Percentiles rank a stretch among this genome's conserved stretches.
phyloP scores from a whole-genome alignment of 306 rosid species.

The Castanopsis chinensis region DNA sequence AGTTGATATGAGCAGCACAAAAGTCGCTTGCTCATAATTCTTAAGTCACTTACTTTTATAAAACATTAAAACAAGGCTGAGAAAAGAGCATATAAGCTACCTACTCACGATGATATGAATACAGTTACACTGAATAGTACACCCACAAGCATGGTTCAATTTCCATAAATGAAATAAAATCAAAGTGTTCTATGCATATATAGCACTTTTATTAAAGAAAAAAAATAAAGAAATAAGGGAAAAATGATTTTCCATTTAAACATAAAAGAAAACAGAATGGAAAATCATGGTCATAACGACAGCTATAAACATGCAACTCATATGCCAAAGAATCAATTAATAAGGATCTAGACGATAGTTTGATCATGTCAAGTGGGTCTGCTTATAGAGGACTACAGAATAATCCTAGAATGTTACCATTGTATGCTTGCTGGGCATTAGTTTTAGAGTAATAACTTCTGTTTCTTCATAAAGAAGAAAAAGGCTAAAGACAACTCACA shows the following conservation, averaged over 20 bases:
- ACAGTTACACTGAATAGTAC: conserved; percentile 19
- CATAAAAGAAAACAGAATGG: neutral
- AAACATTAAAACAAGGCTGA: neutral
- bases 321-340: neutral
- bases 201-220: neutral
- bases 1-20: neutral
- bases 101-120: conserved; percentile 12
- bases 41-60: neutral
- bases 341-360: neutral
- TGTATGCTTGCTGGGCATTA: neutral
- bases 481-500: neutral
- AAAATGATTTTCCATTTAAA: neutral
- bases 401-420: neutral
- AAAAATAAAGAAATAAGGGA: neutral
- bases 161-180: neutral
- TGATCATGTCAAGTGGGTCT: neutral
- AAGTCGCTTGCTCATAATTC: neutral
- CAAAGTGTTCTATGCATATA: neutral
- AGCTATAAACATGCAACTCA: neutral
- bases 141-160: conserved; percentile 19
- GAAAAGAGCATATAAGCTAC: neutral
- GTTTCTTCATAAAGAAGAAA: neutral
- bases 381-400: neutral
- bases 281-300: neutral
- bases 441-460: neutral